Conservation (phyloP, 495 filamentous ascomycete genomes). For the Daldinia vernicosa region DNA sequence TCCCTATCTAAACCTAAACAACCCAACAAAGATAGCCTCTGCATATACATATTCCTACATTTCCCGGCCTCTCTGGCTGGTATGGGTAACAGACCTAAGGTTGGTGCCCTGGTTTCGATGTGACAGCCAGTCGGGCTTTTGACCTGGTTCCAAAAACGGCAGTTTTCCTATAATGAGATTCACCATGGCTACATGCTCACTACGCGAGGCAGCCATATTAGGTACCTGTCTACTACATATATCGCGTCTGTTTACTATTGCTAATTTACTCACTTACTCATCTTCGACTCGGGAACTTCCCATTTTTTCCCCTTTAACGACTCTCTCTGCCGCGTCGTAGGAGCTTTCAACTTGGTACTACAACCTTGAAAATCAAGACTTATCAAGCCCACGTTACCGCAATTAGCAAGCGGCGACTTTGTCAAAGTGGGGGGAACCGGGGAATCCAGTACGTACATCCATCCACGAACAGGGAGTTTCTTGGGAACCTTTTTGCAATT, state of each 20-base stretch:
- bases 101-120: no score
- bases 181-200: neutral
- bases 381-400: conserved; percentile 24
- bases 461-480: conserved; percentile 5
- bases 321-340: conserved; percentile 11
- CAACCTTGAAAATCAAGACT: conserved; percentile 14
- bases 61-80: neutral
- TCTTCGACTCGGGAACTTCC: conserved; percentile 18
- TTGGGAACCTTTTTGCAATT: conserved; percentile 26
- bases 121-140: conserved; percentile 28
- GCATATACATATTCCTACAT: conserved; percentile 1
- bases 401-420: conserved; percentile 34
- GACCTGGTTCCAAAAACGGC: conserved; percentile 32
- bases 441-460: conserved; percentile 5
- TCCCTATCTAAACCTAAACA: neutral
- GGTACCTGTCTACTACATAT: neutral
- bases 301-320: conserved; percentile 1
- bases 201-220: neutral
- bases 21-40: conserved; percentile 1
- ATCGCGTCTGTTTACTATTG: neutral
- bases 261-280: conserved; percentile 11
- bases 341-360: conserved; percentile 26
- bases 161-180: conserved; percentile 27
- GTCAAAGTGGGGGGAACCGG: conserved; percentile 23
- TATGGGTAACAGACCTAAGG: neutral